Base-by-base conservation (phyloP, 768 basidiomycete species). In the Psilocybe sp. region DNA sequence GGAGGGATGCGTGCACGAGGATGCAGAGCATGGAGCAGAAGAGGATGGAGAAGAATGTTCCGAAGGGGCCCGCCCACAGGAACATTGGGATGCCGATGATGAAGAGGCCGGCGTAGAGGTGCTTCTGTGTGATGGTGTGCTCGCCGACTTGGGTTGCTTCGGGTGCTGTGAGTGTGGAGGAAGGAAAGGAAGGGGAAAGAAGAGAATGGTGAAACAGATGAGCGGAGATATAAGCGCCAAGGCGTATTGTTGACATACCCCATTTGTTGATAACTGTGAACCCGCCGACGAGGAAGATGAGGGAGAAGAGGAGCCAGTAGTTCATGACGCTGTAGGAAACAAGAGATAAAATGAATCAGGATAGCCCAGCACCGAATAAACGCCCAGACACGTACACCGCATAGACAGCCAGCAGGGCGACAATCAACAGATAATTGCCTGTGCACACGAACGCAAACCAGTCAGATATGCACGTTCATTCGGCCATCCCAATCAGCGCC, bases 41-140 rank as follows among this genome's bases (percentile, higher is more conserved):
- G 52, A 96, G 85, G 59, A 98, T 78, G 92, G 92, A 96, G 80
- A 98, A 97, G 70, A 98, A 82, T 19, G 90, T 89, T 73, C 75
- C 68, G 60, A 92, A 73, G 5, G 90, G 89, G 23, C 85, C 85
- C 5, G 88, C 71, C 63, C 80, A 69, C 82, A 84, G 92, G 51
- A 98, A 81, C 44, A 98, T 76, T 2, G 93, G 93, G 45, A 97
- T 76, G 41, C 95, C 95, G 61, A 97, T 87, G 56, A 93, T 84
- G 71, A 98, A 95, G 23, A 98, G 86, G 37, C 70, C 83, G 36
- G 79, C 87, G 74, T 97, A 98, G 42, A 96, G 81, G 53, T 84
- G 80, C 66, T 92, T 92, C 66, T 95, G 96, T 8, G 93, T 95
- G 57, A 98, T 74, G 49, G 85, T 78, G 55, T 85, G 83, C 40